phyloP scores from a whole-genome alignment of 345 rosid genomes.

The Syzygium oleosum region DNA sequence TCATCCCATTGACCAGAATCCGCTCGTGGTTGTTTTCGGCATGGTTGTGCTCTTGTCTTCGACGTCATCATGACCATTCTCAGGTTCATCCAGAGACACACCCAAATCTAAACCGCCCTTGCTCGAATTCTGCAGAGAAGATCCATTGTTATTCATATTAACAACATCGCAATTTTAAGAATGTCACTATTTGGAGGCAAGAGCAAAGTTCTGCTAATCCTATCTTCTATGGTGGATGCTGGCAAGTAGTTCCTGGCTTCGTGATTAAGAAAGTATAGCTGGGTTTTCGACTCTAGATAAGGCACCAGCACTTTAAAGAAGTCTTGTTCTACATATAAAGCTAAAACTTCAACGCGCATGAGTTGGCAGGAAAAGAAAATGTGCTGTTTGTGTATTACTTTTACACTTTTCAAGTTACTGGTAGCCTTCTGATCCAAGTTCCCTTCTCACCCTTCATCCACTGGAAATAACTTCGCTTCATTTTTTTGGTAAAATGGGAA shows the following conservation, averaged over 20 bases:
- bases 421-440: not conserved
- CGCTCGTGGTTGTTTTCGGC: not conserved
- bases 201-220: not conserved
- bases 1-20: not conserved
- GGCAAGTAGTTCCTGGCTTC: not conserved
- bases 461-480: not conserved
- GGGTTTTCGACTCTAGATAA: not conserved
- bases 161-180: not conserved
- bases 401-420: not conserved
- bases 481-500: not conserved
- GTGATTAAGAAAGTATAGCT: not conserved
- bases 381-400: not conserved
- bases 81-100: slow-evolving; percentile 42
- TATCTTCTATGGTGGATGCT: not conserved
- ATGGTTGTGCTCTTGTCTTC: not conserved
- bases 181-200: not conserved
- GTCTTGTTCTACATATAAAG: not conserved
- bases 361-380: not conserved
- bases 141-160: not conserved
- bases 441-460: not conserved
- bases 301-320: not conserved
- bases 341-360: not conserved
- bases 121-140: slow-evolving; percentile 38
- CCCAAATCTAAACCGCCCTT: slow-evolving; percentile 40
- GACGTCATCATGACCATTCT: slow-evolving; percentile 3